Base-by-base conservation (phyloP, 352 stramenopile genomes). In the Hyaloperonospora arabidopsidis region DNA sequence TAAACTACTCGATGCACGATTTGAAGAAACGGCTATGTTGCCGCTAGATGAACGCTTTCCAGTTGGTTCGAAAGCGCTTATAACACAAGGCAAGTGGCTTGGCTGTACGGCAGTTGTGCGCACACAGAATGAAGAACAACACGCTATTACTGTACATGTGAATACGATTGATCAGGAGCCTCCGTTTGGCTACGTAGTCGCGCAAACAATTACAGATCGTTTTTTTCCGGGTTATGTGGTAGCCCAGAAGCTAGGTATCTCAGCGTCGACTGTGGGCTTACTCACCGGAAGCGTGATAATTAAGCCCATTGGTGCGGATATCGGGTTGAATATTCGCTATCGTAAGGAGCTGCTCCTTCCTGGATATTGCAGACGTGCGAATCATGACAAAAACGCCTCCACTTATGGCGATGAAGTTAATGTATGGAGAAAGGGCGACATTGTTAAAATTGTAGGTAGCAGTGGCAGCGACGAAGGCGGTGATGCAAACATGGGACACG, bases 111-210 rank as follows among this genome's bases (percentile, higher is more conserved):
- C 97, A 34, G 71, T 95, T 12, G 81, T 89, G 14, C 67, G 76
- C 45, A 61, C 69, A 8, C 63, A 66, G 14, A 58, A 78, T 48
- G 69, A 83, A 44, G 61, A 68, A 0, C 73, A 97, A 15, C 84
- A 93, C 53, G 61, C 68, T 47, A 91, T 98, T 3, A 94, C 88
- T 17, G 89, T 98, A 10, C 62, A 87, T 48, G 79, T 97, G 12
- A 79, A 96, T 41, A 96, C 93, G 18, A 93, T 96, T 53, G 96
- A 98, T 45, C 77, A 79, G 54, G 79, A 90, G 67, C 93, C 95
- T 10, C 95, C 95, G n/a, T 99, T 99, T 75, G 96, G 96, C 15
- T 89, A 97, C 43, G 84, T 91, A 6, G 93, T 99, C 47, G 93
- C 91, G 1, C 68, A 90, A 45, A 84, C 88, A 40, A 87, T 99